A percentile compares a stretch with the other conserved stretches of the same genome.
Evolutionary conservation across 2,329 filamentous ascomycete species (phyloP).

Genomic region (Pseudogymnoascus sp.): DNA sequence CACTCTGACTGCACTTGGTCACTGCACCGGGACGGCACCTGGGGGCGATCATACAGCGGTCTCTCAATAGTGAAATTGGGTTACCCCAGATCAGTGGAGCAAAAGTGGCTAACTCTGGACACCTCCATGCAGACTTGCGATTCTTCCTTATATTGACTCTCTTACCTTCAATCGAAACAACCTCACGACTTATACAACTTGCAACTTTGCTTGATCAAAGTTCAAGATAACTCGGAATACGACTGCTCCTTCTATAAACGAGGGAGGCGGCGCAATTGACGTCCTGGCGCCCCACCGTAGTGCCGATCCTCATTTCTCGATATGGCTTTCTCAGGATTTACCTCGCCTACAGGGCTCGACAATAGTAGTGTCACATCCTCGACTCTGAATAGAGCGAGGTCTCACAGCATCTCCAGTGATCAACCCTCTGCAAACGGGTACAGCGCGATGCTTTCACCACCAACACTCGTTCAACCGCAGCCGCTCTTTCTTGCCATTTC

Average conservation of each 20-base stretch:
- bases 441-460: slow-evolving; percentile 57
- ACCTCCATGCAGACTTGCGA: background rate
- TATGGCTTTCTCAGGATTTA: background rate
- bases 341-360: slow-evolving; percentile 2
- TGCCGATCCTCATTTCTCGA: slow-evolving; percentile 4
- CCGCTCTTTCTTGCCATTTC: slow-evolving; percentile 83
- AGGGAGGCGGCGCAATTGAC: background rate
- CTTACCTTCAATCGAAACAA: background rate
- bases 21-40: background rate
- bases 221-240: background rate
- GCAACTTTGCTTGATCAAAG: slow-evolving; percentile 1
- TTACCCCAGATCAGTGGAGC: slow-evolving; percentile 6
- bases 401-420: slow-evolving; percentile 64
- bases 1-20: background rate
- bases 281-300: background rate
- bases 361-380: background rate
- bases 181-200: background rate
- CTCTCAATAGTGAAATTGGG: background rate
- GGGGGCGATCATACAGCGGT: slow-evolving; percentile 3
- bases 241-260: slow-evolving; percentile 2
- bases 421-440: slow-evolving; percentile 53
- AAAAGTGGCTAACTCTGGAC: slow-evolving; percentile 2
- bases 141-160: background rate
- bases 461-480: slow-evolving; percentile 62
- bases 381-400: slow-evolving; percentile 10